Evolutionary conservation across 768 basidiomycete genomes (phyloP).

Genomic region (Mycena floridula): DNA sequence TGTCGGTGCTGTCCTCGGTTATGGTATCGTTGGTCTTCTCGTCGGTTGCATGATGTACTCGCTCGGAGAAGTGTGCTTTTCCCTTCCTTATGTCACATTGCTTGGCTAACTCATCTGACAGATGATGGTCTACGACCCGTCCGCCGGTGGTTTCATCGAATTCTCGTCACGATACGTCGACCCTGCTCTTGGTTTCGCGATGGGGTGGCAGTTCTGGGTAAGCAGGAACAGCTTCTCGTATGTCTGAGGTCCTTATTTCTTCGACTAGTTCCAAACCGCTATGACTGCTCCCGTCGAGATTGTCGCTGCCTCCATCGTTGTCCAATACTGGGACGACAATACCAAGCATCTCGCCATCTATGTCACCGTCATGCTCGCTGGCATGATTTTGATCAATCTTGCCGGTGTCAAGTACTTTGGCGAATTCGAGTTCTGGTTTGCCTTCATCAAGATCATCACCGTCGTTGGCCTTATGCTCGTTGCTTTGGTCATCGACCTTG

Average conservation of each 20-base stretch:
- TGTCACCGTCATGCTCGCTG: constrained; percentile 2
- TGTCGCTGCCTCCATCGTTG: constrained; percentile 43
- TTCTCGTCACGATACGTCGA: constrained; percentile 51
- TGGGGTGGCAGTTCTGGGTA: constrained; percentile 47
- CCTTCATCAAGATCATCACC: constrained; percentile 37
- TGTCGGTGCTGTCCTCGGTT: constrained; percentile 44
- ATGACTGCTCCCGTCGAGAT: constrained; percentile 46
- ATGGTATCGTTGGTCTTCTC: constrained; percentile 34
- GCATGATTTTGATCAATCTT: constrained; percentile 21
- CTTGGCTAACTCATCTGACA: constrained; percentile 27
- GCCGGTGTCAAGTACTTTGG: constrained; percentile 42
- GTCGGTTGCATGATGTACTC: constrained; percentile 26
- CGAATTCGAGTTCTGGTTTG: constrained; percentile 52
- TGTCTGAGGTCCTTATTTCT: too few species aligned
- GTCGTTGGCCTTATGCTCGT: constrained; percentile 28
- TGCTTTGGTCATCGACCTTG: constrained; percentile 44
- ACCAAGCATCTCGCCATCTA: constrained; percentile 8
- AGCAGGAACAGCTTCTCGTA: too few species aligned
- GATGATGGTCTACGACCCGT: constrained; percentile 56
- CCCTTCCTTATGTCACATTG: constrained; percentile 6
- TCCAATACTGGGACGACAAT: constrained; percentile 35
- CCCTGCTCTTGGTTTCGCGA: constrained; percentile 35
- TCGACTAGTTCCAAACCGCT: constrained; percentile 26
- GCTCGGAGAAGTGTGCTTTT: constrained; percentile 26
- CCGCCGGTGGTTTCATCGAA: constrained; percentile 48